A percentile compares a stretch with the other conserved stretches of the same genome.
phyloP scores from a whole-genome alignment of 371 early-diverging fungal species.

The Apophysomyces elegans region DNA sequence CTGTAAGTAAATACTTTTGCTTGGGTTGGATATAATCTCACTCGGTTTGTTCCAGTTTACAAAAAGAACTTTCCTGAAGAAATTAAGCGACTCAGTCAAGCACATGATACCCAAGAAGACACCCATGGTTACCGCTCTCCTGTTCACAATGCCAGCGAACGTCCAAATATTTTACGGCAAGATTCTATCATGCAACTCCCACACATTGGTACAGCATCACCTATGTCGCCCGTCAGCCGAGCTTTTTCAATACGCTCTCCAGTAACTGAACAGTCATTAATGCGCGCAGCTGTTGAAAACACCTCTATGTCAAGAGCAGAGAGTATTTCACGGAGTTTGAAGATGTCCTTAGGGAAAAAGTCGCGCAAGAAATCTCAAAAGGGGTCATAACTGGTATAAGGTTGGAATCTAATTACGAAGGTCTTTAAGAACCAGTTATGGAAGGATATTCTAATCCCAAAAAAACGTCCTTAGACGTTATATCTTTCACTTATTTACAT shows the following conservation, averaged over 20 bases:
- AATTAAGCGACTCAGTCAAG: conserved; percentile 45
- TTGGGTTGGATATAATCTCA: background rate
- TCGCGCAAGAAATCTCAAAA: conserved; percentile 35
- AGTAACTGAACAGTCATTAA: conserved; percentile 17
- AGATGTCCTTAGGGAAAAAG: conserved; percentile 51
- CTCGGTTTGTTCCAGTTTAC: conserved; percentile 51
- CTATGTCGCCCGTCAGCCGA: conserved; percentile 30
- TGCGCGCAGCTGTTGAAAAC: conserved; percentile 25
- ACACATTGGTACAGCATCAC: conserved; percentile 15
- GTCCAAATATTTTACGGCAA: conserved; percentile 25
- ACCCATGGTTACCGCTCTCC: background rate
- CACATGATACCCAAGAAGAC: conserved; percentile 23
- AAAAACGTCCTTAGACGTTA: too few relatives aligned
- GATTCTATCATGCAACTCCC: conserved; percentile 19
- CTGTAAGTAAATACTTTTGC: conserved; percentile 47
- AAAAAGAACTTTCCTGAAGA: conserved; percentile 74
- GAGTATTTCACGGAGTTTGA: conserved; percentile 48
- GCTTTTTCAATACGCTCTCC: conserved; percentile 40
- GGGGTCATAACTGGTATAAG: background rate
- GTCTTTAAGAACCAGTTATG: background rate
- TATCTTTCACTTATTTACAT: too few relatives aligned
- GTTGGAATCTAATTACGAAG: background rate
- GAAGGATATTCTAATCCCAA: too few relatives aligned
- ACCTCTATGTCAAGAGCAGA: conserved; percentile 45
- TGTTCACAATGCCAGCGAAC: conserved; percentile 17